These are phyloP conservation scores for Sambucus nigra DNA, from an alignment of 129 eudicot species.

Conservation along the genomic window DNA sequence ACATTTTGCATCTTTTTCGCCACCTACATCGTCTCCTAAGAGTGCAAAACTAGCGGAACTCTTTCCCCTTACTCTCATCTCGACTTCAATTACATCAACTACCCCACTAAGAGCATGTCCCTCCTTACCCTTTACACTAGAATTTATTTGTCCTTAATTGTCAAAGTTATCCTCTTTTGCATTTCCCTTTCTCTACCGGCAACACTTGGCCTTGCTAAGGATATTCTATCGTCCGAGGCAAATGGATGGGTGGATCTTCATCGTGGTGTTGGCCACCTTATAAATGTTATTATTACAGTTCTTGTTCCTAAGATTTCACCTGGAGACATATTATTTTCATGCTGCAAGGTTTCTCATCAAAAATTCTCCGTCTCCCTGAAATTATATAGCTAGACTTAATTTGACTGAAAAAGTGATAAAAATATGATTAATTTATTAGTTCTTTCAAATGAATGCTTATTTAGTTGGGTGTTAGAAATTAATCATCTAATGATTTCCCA, in stretches of 20 bases:
- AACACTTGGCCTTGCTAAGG: conserved; percentile 90
- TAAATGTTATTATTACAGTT: conserved; percentile 96
- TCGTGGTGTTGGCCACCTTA: conserved; percentile 87
- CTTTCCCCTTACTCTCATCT: too few relatives aligned
- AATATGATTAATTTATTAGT: background rate
- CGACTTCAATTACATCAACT: too few relatives aligned
- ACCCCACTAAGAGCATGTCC: too few relatives aligned
- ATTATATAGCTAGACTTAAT: conserved; percentile 5
- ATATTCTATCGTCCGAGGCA: conserved; percentile 75
- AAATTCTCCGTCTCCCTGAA: conserved; percentile 1
- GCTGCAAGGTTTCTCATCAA: conserved; percentile 68
- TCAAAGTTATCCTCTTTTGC: background rate
- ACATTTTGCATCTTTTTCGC: too few relatives aligned
- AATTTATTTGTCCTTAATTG: background rate
- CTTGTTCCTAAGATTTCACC: conserved; percentile 97
- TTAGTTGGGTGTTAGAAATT: background rate
- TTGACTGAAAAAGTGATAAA: background rate
- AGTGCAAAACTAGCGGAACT: too few relatives aligned
- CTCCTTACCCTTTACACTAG: conserved; percentile 6
- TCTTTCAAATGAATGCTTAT: background rate
- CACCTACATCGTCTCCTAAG: too few relatives aligned
- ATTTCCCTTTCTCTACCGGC: conserved; percentile 38
- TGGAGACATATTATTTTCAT: conserved; percentile 92
- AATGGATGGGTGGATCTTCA: conserved; percentile 94
- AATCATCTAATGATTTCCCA: background rate